A percentile compares a stretch with the other conserved stretches of the same genome.
Evolutionary conservation across 148 eudicot species (phyloP).

Genomic region (Rhododendron mucronatum): DNA sequence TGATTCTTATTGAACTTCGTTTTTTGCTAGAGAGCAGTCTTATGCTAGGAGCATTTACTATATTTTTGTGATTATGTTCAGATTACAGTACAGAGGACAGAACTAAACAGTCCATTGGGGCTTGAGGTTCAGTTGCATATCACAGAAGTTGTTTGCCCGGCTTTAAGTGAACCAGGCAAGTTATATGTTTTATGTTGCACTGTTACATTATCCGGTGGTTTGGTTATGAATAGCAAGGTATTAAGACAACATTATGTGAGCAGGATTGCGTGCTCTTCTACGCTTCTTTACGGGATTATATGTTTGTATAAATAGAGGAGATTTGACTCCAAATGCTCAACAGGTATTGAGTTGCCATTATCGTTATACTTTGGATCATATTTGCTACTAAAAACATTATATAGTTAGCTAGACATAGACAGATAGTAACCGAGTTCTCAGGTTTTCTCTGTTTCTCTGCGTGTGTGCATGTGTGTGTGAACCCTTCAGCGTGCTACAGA

Average conservation of each 20-base stretch:
- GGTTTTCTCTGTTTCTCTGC: slow-evolving; percentile 21
- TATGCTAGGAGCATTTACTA: neutral
- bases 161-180: slow-evolving; percentile 96
- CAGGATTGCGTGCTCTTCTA: slow-evolving; percentile 95
- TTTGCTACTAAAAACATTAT: neutral
- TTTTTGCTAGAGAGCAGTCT: slow-evolving; percentile 1
- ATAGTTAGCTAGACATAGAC: neutral
- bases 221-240: slow-evolving; percentile 4
- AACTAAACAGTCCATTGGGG: slow-evolving; percentile 79
- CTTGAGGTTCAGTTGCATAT: slow-evolving; percentile 87
- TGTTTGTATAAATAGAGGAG: slow-evolving; percentile 92
- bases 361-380: neutral
- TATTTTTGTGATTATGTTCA: slow-evolving; percentile 25
- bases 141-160: slow-evolving; percentile 91
- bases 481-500: slow-evolving; percentile 65
- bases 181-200: slow-evolving; percentile 1
- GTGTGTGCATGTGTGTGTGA: neutral
- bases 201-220: neutral
- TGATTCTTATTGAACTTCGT: slow-evolving; percentile 6
- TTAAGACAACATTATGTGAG: slow-evolving; percentile 10
- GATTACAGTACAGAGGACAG: slow-evolving; percentile 93
- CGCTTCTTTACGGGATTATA: slow-evolving; percentile 89
- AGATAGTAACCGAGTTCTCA: neutral
- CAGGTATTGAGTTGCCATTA: slow-evolving; percentile 40
- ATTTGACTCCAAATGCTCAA: slow-evolving; percentile 67